phyloP scores from a whole-genome alignment of 495 filamentous ascomycete genomes.

The Durotheca rogersii region DNA sequence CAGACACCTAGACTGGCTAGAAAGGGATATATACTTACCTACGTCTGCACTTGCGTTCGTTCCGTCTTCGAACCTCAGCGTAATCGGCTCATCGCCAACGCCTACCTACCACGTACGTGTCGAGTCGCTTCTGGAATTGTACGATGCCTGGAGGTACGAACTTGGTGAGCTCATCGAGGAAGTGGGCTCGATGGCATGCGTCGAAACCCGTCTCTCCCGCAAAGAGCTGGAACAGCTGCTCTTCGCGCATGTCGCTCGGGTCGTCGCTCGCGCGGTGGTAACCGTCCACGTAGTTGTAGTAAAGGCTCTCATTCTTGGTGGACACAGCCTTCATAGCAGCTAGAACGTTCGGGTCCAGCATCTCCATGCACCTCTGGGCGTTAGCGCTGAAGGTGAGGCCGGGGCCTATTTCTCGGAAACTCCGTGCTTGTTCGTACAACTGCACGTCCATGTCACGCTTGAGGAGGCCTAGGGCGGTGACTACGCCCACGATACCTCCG shows the following conservation, averaged over 20 bases:
- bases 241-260: conserved; percentile 25
- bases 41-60: conserved; percentile 42
- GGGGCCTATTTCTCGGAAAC: conserved; percentile 57
- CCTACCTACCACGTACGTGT: conserved; percentile 23
- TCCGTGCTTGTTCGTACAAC: conserved; percentile 52
- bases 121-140: conserved; percentile 37
- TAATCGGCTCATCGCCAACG: conserved; percentile 13
- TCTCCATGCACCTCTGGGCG: conserved; percentile 52
- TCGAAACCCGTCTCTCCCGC: conserved; percentile 32
- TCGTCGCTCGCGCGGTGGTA: too few species aligned
- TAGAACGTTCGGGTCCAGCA: conserved; percentile 49
- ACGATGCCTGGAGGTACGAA: conserved; percentile 45
- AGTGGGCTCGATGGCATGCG: conserved; percentile 50
- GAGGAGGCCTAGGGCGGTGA: conserved; percentile 43
- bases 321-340: conserved; percentile 43
- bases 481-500: conserved; percentile 46
- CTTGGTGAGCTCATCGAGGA: conserved; percentile 50
- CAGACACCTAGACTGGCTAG: too few species aligned
- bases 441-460: conserved; percentile 38
- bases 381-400: conserved; percentile 59
- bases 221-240: conserved; percentile 23
- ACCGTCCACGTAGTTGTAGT: too few species aligned
- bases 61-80: conserved; percentile 37
- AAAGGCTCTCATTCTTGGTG: too few species aligned
- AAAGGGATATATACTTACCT: conserved; percentile 17